phyloP scores from a whole-genome alignment of 345 rosid species.

The Psidium guajava region DNA sequence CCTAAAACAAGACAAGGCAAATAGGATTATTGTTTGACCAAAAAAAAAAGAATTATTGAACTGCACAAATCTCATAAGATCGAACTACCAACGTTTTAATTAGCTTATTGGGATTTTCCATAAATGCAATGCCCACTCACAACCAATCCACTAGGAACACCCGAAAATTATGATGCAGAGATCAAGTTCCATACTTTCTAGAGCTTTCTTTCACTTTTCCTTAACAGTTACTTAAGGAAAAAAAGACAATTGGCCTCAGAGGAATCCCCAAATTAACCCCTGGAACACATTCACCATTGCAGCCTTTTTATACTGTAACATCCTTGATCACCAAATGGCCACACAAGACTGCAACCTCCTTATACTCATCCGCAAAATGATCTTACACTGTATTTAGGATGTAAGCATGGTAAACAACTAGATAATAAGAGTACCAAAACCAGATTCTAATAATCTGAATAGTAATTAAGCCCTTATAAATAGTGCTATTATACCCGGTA shows the following conservation, averaged over 20 bases:
- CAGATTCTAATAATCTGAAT: not conserved
- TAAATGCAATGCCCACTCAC: not conserved
- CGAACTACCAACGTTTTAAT: not conserved
- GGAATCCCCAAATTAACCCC: not conserved
- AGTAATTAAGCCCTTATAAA: not conserved
- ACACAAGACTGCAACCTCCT: not conserved
- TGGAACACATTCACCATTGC: not conserved
- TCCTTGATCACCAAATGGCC: not conserved
- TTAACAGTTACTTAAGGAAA: not conserved
- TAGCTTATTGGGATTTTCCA: not conserved
- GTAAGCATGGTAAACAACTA: not conserved
- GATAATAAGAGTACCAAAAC: not conserved
- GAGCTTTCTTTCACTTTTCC: not conserved
- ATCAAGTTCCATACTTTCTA: not conserved
- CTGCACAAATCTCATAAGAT: not conserved
- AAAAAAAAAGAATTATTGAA: not conserved
- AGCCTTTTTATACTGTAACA: not conserved
- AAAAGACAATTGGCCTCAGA: not conserved
- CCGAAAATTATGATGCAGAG: not conserved
- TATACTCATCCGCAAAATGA: not conserved
- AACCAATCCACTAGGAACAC: not conserved
- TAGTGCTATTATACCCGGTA: not conserved
- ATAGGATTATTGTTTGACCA: not conserved
- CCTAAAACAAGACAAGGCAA: slow-evolving; percentile 25
- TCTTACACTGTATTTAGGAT: not conserved